A percentile compares a stretch with the other conserved stretches of the same genome.
Evolutionary conservation across 495 filamentous ascomycete genomes (phyloP).

Genomic region (Penicillium paxilli): DNA sequence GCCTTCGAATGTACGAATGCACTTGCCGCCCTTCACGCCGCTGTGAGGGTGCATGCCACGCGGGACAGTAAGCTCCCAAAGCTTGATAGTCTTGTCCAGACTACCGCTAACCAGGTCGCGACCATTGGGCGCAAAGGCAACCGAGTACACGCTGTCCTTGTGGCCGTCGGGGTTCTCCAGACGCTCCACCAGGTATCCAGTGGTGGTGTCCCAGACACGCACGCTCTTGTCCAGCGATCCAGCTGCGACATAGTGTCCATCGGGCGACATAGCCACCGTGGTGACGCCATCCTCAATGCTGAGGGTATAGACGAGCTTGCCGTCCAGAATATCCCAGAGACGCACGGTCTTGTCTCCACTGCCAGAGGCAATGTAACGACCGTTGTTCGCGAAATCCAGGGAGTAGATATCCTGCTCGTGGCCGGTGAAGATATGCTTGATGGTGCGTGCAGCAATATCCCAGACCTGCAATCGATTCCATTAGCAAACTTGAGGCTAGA

Average conservation of each 20-base stretch:
- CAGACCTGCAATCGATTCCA: constrained; percentile 62
- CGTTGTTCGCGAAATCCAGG: constrained; percentile 85
- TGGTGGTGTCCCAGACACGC: constrained; percentile 81
- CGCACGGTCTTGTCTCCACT: constrained; percentile 86
- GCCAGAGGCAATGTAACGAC: constrained; percentile 84
- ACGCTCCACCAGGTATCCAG: constrained; percentile 78
- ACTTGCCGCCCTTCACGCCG: constrained; percentile 72
- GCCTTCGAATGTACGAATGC: constrained; percentile 86
- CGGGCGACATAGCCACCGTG: constrained; percentile 88
- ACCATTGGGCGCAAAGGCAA: constrained; percentile 86
- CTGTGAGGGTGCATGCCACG: constrained; percentile 61
- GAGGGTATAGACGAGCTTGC: constrained; percentile 70
- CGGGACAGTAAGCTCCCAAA: constrained; percentile 81
- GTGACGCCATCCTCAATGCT: constrained; percentile 90
- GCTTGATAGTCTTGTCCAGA: constrained; percentile 93
- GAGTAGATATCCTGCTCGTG: constrained; percentile 95
- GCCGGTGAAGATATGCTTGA: constrained; percentile 78
- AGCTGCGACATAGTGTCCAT: constrained; percentile 81
- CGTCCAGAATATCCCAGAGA: constrained; percentile 82
- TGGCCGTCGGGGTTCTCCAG: constrained; percentile 85
- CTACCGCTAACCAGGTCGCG: constrained; percentile 85
- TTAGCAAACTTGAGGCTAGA: background rate
- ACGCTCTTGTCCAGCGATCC: constrained; percentile 90
- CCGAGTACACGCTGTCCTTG: constrained; percentile 90
- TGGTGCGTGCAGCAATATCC: constrained; percentile 75